Evolutionary conservation across 139 green algal genomes (phyloP).

Genomic region (Micractinium conductrix): DNA sequence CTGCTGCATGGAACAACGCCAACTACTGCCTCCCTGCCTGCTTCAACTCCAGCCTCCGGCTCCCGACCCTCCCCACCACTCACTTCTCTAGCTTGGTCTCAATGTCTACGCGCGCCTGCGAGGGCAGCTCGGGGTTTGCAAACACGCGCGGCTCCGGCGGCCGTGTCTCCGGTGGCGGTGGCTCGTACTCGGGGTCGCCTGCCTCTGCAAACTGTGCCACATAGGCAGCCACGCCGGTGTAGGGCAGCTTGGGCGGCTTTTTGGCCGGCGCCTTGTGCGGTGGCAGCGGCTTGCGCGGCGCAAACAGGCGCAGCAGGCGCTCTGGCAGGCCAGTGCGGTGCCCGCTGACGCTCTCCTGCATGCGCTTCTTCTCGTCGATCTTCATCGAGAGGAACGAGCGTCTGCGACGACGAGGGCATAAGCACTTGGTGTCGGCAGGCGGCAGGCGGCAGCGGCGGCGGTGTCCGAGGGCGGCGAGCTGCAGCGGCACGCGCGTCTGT

Average conservation of each 20-base stretch:
- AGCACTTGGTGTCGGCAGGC: no score
- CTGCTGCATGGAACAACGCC: background rate
- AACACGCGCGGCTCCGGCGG: slow-evolving; percentile 55
- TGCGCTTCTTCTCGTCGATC: slow-evolving; percentile 50
- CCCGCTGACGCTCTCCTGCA: slow-evolving; percentile 61
- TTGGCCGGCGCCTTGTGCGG: slow-evolving; percentile 12
- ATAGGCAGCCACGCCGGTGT: slow-evolving; percentile 68
- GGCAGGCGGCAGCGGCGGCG: background rate
- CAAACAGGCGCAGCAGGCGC: slow-evolving; percentile 81
- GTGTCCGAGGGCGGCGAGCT: no score
- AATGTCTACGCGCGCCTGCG: slow-evolving; percentile 69
- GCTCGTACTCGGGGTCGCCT: slow-evolving; percentile 81
- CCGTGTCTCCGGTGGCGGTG: slow-evolving; percentile 44
- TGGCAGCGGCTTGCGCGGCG: slow-evolving; percentile 46
- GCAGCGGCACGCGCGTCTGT: no score
- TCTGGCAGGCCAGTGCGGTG: slow-evolving; percentile 81
- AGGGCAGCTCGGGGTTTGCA: slow-evolving; percentile 75
- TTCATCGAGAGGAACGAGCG: slow-evolving; percentile 34
- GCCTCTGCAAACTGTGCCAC: slow-evolving; percentile 75
- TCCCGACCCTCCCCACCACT: background rate
- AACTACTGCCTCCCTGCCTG: no score
- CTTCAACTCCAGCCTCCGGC: background rate
- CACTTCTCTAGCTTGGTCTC: slow-evolving; percentile 81
- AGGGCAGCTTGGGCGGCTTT: slow-evolving; percentile 49
- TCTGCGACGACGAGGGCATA: no score